Conservation (phyloP, 441 rosid species). For the Populus hybrid region DNA sequence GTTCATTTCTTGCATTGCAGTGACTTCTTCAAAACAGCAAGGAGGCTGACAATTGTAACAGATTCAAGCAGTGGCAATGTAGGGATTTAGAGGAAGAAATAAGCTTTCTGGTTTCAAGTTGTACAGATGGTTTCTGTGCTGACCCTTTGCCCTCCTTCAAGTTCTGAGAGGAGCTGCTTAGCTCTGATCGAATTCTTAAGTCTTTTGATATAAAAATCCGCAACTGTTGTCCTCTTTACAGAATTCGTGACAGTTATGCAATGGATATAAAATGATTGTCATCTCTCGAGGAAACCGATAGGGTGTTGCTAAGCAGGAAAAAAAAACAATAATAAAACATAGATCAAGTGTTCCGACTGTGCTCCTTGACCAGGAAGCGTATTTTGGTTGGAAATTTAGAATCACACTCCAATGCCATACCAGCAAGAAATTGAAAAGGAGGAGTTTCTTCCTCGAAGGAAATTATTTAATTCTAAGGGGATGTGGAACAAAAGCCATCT, state of each 20-base stretch:
- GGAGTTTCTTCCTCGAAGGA: background rate
- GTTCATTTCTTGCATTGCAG: constrained; percentile 48
- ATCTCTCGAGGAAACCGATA: background rate
- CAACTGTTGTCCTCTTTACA: background rate
- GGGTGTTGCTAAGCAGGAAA: too few species aligned
- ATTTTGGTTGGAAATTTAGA: constrained; percentile 18
- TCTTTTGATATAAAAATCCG: background rate
- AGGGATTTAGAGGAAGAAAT: constrained; percentile 36
- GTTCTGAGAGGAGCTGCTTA: constrained; percentile 16
- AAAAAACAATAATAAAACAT: background rate
- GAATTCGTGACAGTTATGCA: background rate
- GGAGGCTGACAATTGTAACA: constrained; percentile 52
- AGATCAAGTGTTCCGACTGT: constrained; percentile 18
- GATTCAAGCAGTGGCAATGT: constrained; percentile 50
- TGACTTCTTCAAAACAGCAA: constrained; percentile 48
- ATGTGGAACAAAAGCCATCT: background rate
- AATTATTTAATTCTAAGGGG: background rate
- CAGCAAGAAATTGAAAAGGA: background rate
- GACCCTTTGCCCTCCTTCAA: constrained; percentile 21
- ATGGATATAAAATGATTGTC: background rate
- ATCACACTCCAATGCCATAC: background rate
- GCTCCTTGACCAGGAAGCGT: constrained; percentile 17
- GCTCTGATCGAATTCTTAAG: constrained; percentile 13
- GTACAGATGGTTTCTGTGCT: constrained; percentile 37
- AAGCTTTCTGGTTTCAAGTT: constrained; percentile 19